Evolutionary conservation across 2,329 filamentous ascomycete genomes (phyloP).

Genomic region (Diaporthe batatas): DNA sequence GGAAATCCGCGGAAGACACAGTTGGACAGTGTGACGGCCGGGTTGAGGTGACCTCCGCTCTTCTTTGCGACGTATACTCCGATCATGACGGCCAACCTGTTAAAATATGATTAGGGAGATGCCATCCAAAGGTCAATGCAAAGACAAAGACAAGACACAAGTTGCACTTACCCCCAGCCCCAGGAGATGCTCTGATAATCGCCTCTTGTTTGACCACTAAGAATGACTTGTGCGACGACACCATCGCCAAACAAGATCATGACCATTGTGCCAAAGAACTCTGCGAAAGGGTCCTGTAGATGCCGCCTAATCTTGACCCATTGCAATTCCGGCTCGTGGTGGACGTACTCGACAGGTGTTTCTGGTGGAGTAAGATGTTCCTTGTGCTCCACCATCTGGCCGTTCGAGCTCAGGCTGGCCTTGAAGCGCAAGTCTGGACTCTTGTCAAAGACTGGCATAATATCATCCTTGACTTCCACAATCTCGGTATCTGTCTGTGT

Average conservation of each 20-base stretch:
- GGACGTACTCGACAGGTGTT: conserved; percentile 11
- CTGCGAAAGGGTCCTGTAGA: conserved; percentile 71
- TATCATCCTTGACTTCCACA: conserved; percentile 20
- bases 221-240: conserved; percentile 77
- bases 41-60: conserved; percentile 77
- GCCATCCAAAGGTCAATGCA: not conserved
- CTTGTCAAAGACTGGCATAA: conserved; percentile 12
- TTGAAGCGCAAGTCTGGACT: conserved; percentile 16
- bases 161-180: conserved; percentile 61
- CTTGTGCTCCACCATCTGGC: conserved; percentile 15
- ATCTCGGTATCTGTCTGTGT: conserved; percentile 14
- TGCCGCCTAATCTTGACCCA: conserved; percentile 20
- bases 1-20: conserved; percentile 77
- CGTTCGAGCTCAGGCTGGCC: conserved; percentile 17
- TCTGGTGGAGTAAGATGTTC: conserved; percentile 16
- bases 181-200: conserved; percentile 64
- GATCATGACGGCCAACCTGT: conserved; percentile 75
- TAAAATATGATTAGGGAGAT: not conserved
- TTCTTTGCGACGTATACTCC: conserved; percentile 76
- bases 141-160: not conserved
- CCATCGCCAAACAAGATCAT: conserved; percentile 78
- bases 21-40: conserved; percentile 78
- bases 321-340: not conserved
- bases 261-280: conserved; percentile 78
- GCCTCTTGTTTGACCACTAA: conserved; percentile 65